Evolutionary conservation across 768 basidiomycete genomes (phyloP).

Genomic region (Favolaschia claudopus): DNA sequence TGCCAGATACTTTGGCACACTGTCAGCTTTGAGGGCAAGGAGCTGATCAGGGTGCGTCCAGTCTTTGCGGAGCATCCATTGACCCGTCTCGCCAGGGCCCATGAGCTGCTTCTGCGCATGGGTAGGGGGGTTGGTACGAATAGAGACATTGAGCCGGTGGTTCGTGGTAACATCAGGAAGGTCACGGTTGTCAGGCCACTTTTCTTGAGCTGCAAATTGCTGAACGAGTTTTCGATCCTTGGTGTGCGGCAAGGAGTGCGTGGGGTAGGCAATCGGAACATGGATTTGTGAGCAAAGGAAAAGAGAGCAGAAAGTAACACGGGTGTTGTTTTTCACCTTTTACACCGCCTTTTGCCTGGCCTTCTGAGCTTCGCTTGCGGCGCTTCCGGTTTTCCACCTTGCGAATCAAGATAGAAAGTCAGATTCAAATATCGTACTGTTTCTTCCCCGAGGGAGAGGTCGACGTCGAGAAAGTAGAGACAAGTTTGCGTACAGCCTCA

Average conservation of each 20-base stretch:
- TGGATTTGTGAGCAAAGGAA: too few species aligned
- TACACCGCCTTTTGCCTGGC: too few species aligned
- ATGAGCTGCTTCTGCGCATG: not conserved
- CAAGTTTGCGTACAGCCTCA: too few species aligned
- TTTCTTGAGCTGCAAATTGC: not conserved
- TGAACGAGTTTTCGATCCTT: not conserved
- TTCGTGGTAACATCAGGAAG: not conserved
- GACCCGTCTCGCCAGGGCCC: not conserved
- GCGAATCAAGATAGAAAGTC: too few species aligned
- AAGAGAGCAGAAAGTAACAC: too few species aligned
- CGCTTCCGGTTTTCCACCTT: too few species aligned
- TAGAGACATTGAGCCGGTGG: not conserved
- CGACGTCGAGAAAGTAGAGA: too few species aligned
- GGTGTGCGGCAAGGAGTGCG: not conserved
- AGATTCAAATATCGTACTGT: too few species aligned
- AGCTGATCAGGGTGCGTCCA: not conserved
- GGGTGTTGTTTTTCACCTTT: too few species aligned
- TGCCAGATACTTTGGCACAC: not conserved
- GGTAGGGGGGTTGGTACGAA: not conserved
- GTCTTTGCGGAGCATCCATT: not conserved
- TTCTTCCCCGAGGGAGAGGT: too few species aligned
- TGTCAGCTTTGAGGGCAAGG: not conserved
- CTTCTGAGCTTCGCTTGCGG: too few species aligned
- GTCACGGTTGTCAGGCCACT: not conserved
- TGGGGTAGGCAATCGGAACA: not conserved